Evolutionary conservation across 192 early-diverging fungal genomes (phyloP).

Genomic region (Coemansia sp.): DNA sequence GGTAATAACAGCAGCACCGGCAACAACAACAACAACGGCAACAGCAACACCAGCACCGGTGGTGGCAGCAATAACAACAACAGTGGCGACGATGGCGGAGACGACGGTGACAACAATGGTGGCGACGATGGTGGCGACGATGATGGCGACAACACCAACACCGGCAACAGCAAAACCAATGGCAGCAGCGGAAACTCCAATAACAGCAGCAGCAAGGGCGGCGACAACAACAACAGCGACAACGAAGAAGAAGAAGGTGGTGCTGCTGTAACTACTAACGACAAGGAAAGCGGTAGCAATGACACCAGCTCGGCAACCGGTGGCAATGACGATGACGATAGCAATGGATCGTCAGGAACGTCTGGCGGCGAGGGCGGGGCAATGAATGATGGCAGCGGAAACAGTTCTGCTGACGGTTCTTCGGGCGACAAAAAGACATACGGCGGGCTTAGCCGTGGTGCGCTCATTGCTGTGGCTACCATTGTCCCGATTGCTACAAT

Average conservation of each 20-base stretch:
- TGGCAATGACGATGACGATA: not conserved
- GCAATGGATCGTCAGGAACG: not conserved
- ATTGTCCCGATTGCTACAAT: constrained; percentile 34
- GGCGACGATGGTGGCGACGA: not conserved
- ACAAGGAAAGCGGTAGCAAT: constrained; percentile 4
- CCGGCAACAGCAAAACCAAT: not conserved
- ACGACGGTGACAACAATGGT: not conserved
- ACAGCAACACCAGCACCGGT: too few relatives aligned
- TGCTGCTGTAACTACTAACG: not conserved
- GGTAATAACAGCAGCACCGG: too few relatives aligned
- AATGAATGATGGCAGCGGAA: not conserved
- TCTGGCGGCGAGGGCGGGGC: not conserved
- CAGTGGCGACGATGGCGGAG: too few relatives aligned
- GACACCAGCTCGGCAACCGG: not conserved
- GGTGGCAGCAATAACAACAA: too few relatives aligned
- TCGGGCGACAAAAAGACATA: constrained; percentile 3
- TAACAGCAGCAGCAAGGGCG: not conserved
- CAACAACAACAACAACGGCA: too few relatives aligned
- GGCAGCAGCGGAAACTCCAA: not conserved
- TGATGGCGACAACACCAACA: not conserved
- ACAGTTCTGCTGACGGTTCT: not conserved
- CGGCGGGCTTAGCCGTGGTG: constrained; percentile 29
- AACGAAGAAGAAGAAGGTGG: not conserved
- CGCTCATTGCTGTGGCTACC: constrained; percentile 29
- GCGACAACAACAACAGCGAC: not conserved